Evolutionary conservation across 768 basidiomycete genomes (phyloP).

Genomic region (Gyrodon lividus): DNA sequence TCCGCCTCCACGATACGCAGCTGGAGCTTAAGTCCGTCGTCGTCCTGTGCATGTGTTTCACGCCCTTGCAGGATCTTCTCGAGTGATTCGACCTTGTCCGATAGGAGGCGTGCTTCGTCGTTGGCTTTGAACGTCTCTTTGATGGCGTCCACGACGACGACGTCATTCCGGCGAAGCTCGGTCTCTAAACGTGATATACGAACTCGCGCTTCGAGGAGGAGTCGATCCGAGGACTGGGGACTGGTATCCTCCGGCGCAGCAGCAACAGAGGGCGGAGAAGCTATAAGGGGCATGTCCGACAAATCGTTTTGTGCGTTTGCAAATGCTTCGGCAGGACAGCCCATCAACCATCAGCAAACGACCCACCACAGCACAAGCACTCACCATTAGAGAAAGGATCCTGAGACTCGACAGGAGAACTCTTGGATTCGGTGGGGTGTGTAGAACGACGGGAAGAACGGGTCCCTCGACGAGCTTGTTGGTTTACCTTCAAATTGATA

Average conservation of each 20-base stretch:
- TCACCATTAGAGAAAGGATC: slow-evolving; percentile 26
- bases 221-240: not conserved
- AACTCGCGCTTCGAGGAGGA: slow-evolving; percentile 11
- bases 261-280: not conserved
- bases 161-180: slow-evolving; percentile 9
- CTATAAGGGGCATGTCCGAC: not conserved
- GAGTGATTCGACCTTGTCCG: slow-evolving; percentile 24
- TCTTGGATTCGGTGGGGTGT: slow-evolving; percentile 2
- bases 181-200: slow-evolving; percentile 5
- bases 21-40: slow-evolving; percentile 10
- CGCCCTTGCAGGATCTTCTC: slow-evolving; percentile 17
- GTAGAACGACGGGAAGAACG: slow-evolving; percentile 13
- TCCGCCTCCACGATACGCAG: slow-evolving; percentile 17
- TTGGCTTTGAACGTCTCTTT: slow-evolving; percentile 18
- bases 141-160: slow-evolving; percentile 12
- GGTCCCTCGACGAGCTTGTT: slow-evolving; percentile 4
- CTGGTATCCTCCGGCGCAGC: not conserved
- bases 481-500: not conserved
- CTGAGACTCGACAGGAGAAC: not conserved
- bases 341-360: not conserved
- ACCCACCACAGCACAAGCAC: not conserved
- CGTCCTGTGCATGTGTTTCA: not conserved
- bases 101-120: slow-evolving; percentile 14
- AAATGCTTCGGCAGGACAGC: slow-evolving; percentile 15
- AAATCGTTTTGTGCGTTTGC: slow-evolving; percentile 13